These are phyloP conservation scores for Leccinellum luteum DNA, from an alignment of 768 basidiomycete species.

Conservation along the genomic window DNA sequence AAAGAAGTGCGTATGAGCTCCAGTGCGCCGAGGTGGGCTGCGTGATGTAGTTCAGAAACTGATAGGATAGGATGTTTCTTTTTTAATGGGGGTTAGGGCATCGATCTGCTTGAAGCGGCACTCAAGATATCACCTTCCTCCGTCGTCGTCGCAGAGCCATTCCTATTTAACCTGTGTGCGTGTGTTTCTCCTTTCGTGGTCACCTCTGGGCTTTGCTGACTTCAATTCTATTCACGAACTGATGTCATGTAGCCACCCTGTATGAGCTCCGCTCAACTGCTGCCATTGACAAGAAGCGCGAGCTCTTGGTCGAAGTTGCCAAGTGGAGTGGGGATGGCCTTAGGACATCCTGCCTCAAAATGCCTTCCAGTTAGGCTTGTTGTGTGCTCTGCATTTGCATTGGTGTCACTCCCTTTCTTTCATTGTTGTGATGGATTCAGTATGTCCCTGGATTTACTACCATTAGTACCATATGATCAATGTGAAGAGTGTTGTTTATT, in stretches of 20 bases:
- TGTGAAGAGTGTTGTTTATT: too few relatives aligned
- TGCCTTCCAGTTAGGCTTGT: conserved; percentile 53
- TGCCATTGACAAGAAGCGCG: conserved; percentile 73
- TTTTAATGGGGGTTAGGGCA: conserved; percentile 45
- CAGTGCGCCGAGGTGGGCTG: neutral
- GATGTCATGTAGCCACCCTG: conserved; percentile 52
- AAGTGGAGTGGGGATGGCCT: conserved; percentile 88
- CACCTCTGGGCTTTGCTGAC: neutral
- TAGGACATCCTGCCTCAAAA: conserved; percentile 72
- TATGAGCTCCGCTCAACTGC: conserved; percentile 77
- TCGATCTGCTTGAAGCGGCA: conserved; percentile 63
- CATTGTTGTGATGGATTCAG: too few relatives aligned
- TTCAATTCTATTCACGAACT: neutral
- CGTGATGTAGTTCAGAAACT: neutral
- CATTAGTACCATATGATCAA: too few relatives aligned
- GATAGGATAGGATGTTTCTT: neutral
- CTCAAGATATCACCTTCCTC: conserved; percentile 64
- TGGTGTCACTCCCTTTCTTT: too few relatives aligned
- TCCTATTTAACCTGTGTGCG: conserved; percentile 82
- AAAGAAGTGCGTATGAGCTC: conserved; percentile 51
- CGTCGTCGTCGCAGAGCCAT: conserved; percentile 76
- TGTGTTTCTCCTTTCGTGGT: neutral
- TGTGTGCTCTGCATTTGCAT: neutral
- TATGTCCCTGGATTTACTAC: too few relatives aligned
- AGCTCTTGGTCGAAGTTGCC: conserved; percentile 70